Percentiles rank a stretch among this genome's conserved stretches.
Evolutionary conservation across 306 rosid genomes (phyloP).

Genomic region (Glycine tomentella): DNA sequence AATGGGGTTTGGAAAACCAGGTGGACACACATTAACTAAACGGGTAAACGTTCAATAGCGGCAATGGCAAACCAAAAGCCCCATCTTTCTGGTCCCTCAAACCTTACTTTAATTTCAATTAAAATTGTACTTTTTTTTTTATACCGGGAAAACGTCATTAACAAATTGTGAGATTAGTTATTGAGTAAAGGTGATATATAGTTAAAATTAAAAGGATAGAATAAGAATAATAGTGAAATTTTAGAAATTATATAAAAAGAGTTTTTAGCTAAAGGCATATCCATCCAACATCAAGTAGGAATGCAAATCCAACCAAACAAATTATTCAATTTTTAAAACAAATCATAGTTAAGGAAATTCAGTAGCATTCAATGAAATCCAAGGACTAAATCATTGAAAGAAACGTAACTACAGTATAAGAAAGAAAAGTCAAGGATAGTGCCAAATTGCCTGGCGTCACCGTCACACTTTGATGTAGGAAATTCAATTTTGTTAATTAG

Average conservation of each 20-base stretch:
- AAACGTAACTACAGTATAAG: not conserved
- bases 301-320: not conserved
- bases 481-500: conserved; percentile 2
- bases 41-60: conserved; percentile 15
- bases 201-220: not conserved
- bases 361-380: not conserved
- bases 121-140: not conserved
- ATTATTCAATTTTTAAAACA: not conserved
- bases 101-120: not conserved
- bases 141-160: no score
- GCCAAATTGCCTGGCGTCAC: not conserved
- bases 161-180: not conserved
- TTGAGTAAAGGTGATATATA: not conserved
- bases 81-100: not conserved
- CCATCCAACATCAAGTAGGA: not conserved
- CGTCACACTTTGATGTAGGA: not conserved
- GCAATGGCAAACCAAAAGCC: conserved; percentile 28
- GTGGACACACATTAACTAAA: conserved; percentile 47
- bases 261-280: not conserved
- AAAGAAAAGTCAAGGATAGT: not conserved
- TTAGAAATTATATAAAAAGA: not conserved
- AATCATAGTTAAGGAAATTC: not conserved
- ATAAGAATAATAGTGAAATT: not conserved
- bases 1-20: conserved; percentile 40
- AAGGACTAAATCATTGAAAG: not conserved